These are phyloP conservation scores for Phytopythium cucurbitacearum DNA, from an alignment of 352 stramenopile species.

Conservation along the genomic window DNA sequence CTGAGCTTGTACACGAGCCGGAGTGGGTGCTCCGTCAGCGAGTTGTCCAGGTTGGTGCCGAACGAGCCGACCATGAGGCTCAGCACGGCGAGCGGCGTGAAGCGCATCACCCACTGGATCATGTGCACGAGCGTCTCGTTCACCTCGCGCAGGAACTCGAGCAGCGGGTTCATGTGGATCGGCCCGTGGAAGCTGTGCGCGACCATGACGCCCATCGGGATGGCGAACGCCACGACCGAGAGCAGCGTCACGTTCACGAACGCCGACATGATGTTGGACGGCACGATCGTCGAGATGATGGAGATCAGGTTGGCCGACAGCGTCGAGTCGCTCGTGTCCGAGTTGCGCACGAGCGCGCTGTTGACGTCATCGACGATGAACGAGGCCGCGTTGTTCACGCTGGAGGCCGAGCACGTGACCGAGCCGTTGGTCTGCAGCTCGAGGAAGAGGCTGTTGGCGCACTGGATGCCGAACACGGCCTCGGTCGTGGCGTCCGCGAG, in stretches of 20 bases:
- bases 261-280: conserved; percentile 66
- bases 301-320: conserved; percentile 62
- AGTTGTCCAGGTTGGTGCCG: conserved; percentile 29
- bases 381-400: conserved; percentile 28
- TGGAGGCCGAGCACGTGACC: conserved; percentile 51
- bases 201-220: conserved; percentile 57
- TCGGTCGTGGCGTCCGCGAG: conserved; percentile 21
- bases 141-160: conserved; percentile 75
- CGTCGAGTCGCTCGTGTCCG: conserved; percentile 32
- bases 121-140: conserved; percentile 80
- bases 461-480: conserved; percentile 70
- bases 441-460: conserved; percentile 63
- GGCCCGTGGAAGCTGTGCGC: conserved; percentile 68
- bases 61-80: conserved; percentile 68
- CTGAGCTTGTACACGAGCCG: conserved; percentile 41
- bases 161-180: conserved; percentile 64
- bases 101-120: conserved; percentile 64
- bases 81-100: conserved; percentile 69
- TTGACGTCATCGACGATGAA: conserved; percentile 65
- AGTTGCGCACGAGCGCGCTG: conserved; percentile 40
- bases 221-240: conserved; percentile 66
- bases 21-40: conserved; percentile 38
- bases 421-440: conserved; percentile 38
- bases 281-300: conserved; percentile 58
- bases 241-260: conserved; percentile 66